Conservation (phyloP, 2,329 filamentous ascomycete genomes). For the Fusarium sp. region DNA sequence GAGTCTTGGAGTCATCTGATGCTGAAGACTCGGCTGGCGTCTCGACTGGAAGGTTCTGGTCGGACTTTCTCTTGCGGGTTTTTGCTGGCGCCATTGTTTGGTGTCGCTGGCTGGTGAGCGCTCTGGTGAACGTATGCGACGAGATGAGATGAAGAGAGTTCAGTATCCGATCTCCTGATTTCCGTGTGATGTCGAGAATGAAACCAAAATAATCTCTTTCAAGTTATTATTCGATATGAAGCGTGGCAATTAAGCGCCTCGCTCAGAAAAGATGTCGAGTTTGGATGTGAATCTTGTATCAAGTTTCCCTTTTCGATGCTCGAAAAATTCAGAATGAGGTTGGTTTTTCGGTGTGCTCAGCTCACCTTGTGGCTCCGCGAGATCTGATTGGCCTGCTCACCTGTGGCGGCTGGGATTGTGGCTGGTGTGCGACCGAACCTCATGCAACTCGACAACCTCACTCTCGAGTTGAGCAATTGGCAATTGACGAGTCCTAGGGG, state of each 20-base stretch:
- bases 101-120: slow-evolving; percentile 9
- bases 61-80: slow-evolving; percentile 48
- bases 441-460: slow-evolving; percentile 6
- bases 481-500: neutral
- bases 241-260: neutral
- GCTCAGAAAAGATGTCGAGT: slow-evolving; percentile 1
- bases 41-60: slow-evolving; percentile 32
- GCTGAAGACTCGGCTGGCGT: slow-evolving; percentile 9
- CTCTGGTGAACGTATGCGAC: neutral
- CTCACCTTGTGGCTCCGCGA: slow-evolving; percentile 9
- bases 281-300: slow-evolving; percentile 25
- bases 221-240: neutral
- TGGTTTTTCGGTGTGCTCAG: slow-evolving; percentile 30
- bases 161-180: neutral
- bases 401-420: slow-evolving; percentile 18
- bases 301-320: slow-evolving; percentile 17
- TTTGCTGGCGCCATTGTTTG: slow-evolving; percentile 39
- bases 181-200: neutral
- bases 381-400: slow-evolving; percentile 33
- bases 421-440: slow-evolving; percentile 27
- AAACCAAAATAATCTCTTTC: neutral
- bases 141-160: neutral
- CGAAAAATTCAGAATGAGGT: slow-evolving; percentile 33
- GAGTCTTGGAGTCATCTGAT: slow-evolving; percentile 33
- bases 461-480: neutral